These are phyloP conservation scores for Termitomyces sp. DNA, from an alignment of 768 basidiomycete species.

Conservation along the genomic window DNA sequence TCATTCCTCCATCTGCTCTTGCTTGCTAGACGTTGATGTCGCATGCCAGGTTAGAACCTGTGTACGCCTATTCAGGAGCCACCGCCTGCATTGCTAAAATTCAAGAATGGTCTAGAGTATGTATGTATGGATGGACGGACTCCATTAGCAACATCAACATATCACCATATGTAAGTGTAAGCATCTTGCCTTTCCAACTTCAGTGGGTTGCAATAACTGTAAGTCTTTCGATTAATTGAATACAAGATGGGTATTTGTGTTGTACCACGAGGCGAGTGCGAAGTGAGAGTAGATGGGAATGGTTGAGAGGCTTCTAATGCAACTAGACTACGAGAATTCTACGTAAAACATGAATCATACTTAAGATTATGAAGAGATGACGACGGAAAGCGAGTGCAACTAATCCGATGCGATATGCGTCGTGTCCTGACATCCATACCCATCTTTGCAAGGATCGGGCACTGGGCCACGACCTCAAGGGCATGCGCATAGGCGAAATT, in stretches of 20 bases:
- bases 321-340: conserved; percentile 9
- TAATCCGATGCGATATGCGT: background rate
- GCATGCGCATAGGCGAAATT: background rate
- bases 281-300: background rate
- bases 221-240: background rate
- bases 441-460: conserved; percentile 6
- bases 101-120: too few relatives aligned
- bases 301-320: background rate
- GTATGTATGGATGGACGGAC: too few relatives aligned
- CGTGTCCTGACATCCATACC: conserved; percentile 1
- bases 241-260: conserved; percentile 7
- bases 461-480: conserved; percentile 6
- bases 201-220: background rate
- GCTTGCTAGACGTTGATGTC: too few relatives aligned
- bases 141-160: too few relatives aligned
- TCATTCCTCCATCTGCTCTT: too few relatives aligned
- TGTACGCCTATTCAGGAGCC: too few relatives aligned
- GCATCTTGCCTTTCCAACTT: background rate
- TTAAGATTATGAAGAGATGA: background rate
- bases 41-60: background rate
- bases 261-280: background rate
- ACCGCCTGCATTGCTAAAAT: too few relatives aligned
- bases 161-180: too few relatives aligned
- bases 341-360: conserved; percentile 1
- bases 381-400: background rate